Evolutionary conservation across 1,284 basidiomycete genomes (phyloP), one percentile per base, ranked within the genome.

Genomic region (Heterobasidion irregulare): DNA sequence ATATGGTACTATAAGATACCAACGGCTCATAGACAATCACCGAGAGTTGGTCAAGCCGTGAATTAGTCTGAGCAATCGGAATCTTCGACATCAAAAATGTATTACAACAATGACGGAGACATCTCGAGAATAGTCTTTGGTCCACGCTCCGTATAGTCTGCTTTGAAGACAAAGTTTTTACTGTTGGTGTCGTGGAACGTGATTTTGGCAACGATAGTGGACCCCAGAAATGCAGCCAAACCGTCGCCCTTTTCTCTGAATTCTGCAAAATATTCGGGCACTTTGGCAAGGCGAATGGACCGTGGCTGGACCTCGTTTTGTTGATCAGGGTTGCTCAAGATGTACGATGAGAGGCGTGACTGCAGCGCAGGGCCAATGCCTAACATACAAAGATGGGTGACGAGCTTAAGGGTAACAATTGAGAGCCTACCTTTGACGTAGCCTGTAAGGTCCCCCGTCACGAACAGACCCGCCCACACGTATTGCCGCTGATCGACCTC

Each of bases 231-330:
- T 8, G 88, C 86, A 2, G 92, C 89, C 19, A 90, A 74, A 1
- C 90, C 88, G 49, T 90, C 87, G 0, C 91, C 89, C 47, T 84
- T 85, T 52, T 94, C 89, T 59, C 91, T 82, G 67, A 90, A 97
- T 67, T 96, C 92, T 8, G 89, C 86, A 68, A 94, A 96, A 70
- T 96, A 96, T 32, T 96, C 93, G 12, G 94, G 94, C n/a, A 95
- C 82, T 47, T 74, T 80, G 52, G 94, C 68, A 10, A 87, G 75
- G 16, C 84, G 77, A 15, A 87, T 82, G 46, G 73, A 71, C 8
- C 82, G 79, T 2, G 91, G 78, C 64, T 94, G 92, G 8, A 87
- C 71, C 16, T 90, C 87, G 43, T 82, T 85, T 54, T 75, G 72
- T 33, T 82, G 71, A 41, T 89, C 92, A 1, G 83, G 72, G 57